Evolutionary conservation across 805 yeast species (phyloP), one percentile per base, ranked within the genome.

Genomic region (Naumovozyma castellii): DNA sequence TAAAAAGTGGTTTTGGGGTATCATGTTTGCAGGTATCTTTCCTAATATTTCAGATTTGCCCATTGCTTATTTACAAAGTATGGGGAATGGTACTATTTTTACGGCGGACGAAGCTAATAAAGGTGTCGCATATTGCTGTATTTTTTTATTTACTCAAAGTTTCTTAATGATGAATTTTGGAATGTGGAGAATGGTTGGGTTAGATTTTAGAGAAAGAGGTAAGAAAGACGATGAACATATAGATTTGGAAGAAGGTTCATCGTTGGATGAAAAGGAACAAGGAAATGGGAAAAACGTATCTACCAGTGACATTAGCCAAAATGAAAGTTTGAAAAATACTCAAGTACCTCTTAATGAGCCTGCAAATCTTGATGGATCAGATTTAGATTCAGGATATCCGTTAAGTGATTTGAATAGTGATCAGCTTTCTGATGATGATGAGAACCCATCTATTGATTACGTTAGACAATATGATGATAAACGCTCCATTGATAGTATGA

Each of bases 21-120:
- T 80, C 15, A 45, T 81, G 5, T 71, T 80, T 20, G 85, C 83
- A 8, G 86, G 90, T 0, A 65, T 82, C 22, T 75, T 84, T 53
- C 88, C 87, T 34, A 85, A 85, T 53, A 76, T 81, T 34, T 75
- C 87, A 13, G 95, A 85, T 61, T 67, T 85, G 41, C 95, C 95
- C 0, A 82, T 85, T 48, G 94, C 95, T 0, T 86, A 85, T 49
- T 57, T 79, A 29, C 85, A 80, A 51, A 80, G 90, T 2, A 62
- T 85, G 53, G 79, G 83, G 18, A 66, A 71, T 14, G 78, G 86
- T 1, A 64, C 73, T 1, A 61, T 69, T 5, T 78, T 86, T 49
- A 62, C 76, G 0, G 42, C 64, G 3, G 69, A 58, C 3, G 75
- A 80, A 40, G 80, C 82, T 14, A 68, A 73, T 39, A 69, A 72